Base-by-base conservation (phyloP, 768 basidiomycete genomes). In the Mycena pura region DNA sequence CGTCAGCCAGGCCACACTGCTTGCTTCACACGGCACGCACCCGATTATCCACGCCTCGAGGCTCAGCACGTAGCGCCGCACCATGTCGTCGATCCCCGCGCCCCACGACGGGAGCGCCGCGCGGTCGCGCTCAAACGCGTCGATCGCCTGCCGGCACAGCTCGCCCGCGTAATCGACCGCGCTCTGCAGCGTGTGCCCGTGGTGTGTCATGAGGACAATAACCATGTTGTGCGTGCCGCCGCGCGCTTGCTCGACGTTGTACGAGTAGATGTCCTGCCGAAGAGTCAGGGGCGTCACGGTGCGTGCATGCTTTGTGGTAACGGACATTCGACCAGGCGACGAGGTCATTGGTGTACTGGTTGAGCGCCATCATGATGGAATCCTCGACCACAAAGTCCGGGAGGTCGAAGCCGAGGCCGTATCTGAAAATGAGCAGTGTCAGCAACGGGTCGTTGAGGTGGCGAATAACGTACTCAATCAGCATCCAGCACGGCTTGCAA, bases 311-410 rank as follows among this genome's bases (percentile, higher is more conserved):
- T 19, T 3, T 17, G 14, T 8, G 21, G 44, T 41, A 48, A 69
- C 85, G 69, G 72, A 91, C 91, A 69, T 93, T 93, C 19, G 90
- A 90, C 90, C 89, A 91, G n/a, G 89, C 86, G 52, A 92, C 88
- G 53, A 92, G 78, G 65, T 92, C 91, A 59, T 92, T 92, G 21
- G 91, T 80, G 19, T 84, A 82, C 68, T 91, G 84, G 48, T 85
- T 86, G 53, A 93, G 80, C 51, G 82, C 80, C 54, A 72, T 74
- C 21, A 93, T 81, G 54, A 84, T 69, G 3, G 87, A 87, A 69
- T 92, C 83, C 14, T 87, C 83, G 70, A 85, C 84, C 31, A 92
- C 89, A 60, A 77, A 83, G 65, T 90, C 87, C 1, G 91, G 91
- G 24, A 92, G 80, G 60, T 89, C 84, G 54, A 92, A 84, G 64